These are phyloP conservation scores for Lentinula raphanica DNA, from an alignment of 768 basidiomycete species.

Conservation along the genomic window DNA sequence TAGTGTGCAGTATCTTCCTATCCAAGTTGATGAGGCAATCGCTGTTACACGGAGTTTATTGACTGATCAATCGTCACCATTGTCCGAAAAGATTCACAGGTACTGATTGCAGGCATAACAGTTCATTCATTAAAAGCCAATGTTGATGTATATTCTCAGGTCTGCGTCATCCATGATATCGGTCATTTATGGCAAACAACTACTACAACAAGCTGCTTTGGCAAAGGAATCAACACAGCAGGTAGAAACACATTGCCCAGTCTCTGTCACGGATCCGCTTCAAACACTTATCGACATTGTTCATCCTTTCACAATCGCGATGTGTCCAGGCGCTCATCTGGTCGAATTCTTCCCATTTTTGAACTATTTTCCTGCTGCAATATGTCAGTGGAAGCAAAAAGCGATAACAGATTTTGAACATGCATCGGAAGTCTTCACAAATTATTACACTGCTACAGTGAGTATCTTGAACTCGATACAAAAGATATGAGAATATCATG, in stretches of 20 bases:
- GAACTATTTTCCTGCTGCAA: not conserved
- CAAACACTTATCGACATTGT: not conserved
- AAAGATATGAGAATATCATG: no score
- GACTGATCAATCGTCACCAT: not conserved
- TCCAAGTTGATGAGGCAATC: not conserved
- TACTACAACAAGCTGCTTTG: not conserved
- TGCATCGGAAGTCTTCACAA: not conserved
- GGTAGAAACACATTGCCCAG: not conserved
- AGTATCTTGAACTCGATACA: no score
- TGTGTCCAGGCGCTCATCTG: constrained; percentile 3
- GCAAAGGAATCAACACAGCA: not conserved
- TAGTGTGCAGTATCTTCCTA: not conserved
- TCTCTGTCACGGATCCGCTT: not conserved
- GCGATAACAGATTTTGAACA: not conserved
- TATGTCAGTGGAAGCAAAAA: constrained; percentile 1
- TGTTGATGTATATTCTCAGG: no score
- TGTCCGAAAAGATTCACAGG: not conserved
- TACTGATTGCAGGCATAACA: no score
- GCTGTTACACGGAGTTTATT: not conserved
- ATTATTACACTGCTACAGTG: not conserved
- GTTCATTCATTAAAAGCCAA: no score
- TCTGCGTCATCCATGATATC: not conserved
- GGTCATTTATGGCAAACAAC: not conserved
- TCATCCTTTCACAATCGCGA: not conserved
- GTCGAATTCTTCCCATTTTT: not conserved